phyloP scores from a whole-genome alignment of 768 basidiomycete genomes.

The Cystobasidium tubakii region DNA sequence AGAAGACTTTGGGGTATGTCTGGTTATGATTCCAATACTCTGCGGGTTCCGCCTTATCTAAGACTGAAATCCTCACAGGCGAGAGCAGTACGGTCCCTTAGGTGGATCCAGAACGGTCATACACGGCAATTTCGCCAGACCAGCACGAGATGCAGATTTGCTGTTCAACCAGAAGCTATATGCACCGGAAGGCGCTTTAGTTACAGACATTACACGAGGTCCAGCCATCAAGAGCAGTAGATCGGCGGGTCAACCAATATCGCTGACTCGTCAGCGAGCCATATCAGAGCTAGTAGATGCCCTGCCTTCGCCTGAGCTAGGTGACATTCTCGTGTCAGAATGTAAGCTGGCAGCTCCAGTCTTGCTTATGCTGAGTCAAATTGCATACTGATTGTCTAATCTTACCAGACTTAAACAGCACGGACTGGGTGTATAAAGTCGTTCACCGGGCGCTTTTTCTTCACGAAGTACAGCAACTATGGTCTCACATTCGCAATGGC shows the following conservation, averaged over 20 bases:
- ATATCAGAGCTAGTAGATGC: not conserved
- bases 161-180: not conserved
- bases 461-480: not conserved
- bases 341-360: not conserved
- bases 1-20: constrained; percentile 5
- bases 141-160: not conserved
- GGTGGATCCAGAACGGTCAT: constrained; percentile 1
- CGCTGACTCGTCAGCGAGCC: not conserved
- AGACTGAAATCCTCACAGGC: not conserved
- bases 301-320: not conserved
- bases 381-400: not conserved
- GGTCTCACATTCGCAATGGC: not conserved
- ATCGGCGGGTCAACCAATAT: not conserved
- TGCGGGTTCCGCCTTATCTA: not conserved
- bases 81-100: not conserved
- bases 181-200: not conserved
- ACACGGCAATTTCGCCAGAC: not conserved
- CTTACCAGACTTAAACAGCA: not conserved
- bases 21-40: not conserved
- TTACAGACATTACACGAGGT: not conserved
- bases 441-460: not conserved
- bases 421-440: constrained; percentile 4
- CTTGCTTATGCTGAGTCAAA: not conserved
- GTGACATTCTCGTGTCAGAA: not conserved
- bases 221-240: not conserved